Conservation (phyloP, 2,329 filamentous ascomycete species). For the Fusarium anthophilum region DNA sequence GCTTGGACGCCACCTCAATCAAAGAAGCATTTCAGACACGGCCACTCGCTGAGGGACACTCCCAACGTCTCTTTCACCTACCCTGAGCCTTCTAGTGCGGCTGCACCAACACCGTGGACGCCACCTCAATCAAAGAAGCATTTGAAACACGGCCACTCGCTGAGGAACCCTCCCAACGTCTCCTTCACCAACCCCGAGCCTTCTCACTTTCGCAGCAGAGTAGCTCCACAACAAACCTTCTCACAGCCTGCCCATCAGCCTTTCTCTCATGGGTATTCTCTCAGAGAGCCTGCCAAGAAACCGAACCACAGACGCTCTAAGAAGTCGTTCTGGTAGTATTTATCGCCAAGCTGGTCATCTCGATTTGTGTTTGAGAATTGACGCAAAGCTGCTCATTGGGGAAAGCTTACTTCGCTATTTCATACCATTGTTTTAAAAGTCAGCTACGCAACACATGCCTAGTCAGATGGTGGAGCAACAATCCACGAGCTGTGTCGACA, state of each 20-base stretch:
- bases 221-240: background rate
- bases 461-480: background rate
- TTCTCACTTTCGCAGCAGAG: background rate
- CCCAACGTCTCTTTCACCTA: too few relatives aligned
- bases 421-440: background rate
- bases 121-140: background rate
- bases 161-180: too few relatives aligned
- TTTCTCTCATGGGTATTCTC: background rate
- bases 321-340: too few relatives aligned
- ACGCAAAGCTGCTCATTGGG: background rate
- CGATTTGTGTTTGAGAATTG: background rate
- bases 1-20: background rate
- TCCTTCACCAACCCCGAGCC: too few relatives aligned
- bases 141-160: too few relatives aligned
- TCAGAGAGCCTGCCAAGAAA: too few relatives aligned
- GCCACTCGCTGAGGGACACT: too few relatives aligned
- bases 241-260: background rate
- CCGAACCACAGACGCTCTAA: too few relatives aligned
- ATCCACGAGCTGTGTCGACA: background rate
- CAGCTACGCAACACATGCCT: rapidly evolving
- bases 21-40: background rate
- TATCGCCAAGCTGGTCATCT: too few relatives aligned
- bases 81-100: too few relatives aligned
- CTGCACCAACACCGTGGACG: background rate
- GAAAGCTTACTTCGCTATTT: background rate